Base-by-base conservation (phyloP, 495 filamentous ascomycete species). In the Lasiosphaeria miniovina region DNA sequence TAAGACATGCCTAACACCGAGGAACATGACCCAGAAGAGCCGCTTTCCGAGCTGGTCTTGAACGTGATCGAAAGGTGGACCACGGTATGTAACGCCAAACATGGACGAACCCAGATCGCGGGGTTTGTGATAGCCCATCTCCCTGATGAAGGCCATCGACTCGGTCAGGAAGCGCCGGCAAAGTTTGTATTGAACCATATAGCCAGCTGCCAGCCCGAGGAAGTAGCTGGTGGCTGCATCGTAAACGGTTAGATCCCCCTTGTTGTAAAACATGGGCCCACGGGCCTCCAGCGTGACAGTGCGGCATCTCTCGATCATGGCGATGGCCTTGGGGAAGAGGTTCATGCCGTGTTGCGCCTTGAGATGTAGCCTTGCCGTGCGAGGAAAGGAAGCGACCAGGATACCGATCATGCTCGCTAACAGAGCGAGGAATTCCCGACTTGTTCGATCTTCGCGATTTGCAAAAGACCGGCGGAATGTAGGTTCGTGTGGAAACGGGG, bases 151-250 rank as follows among this genome's bases (percentile, higher is more conserved):
- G 1, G 84, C 84, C 69, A 89, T 75, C 49, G 88, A 86, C 72
- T 94, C 89, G 3, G 82, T 80, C 59, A 93, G 79, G 70, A 91
- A 93, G 9, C 87, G 75, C 40, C 86, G 82, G 65, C 83, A 87
- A 3, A 80, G 74, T 52, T 84, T 83, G 74, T 84, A 85, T 58
- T 88, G 83, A 65, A 86, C 84, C 0, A 86, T 87, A 69, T 90
- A 88, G 2, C 79, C 82, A 4, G 84, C 83, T n/a, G 85, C 86
- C 32, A 92, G 68, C 3, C 81, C 89, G 11, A 94, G 72, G 62
- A 93, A 89, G 66, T 93, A 95, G 72, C 90, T 94, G n/a, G 88
- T 90, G 0, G 85, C 86, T 0, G 90, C 90, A 72, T 95, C 91
- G 60, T 94, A 88, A 2, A 94, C 81, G 3, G 80, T 89, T 36